Evolutionary conservation across 2,329 filamentous ascomycete species (phyloP), one percentile per base, ranked within the genome.

Genomic region (Monilinia aucupariae): DNA sequence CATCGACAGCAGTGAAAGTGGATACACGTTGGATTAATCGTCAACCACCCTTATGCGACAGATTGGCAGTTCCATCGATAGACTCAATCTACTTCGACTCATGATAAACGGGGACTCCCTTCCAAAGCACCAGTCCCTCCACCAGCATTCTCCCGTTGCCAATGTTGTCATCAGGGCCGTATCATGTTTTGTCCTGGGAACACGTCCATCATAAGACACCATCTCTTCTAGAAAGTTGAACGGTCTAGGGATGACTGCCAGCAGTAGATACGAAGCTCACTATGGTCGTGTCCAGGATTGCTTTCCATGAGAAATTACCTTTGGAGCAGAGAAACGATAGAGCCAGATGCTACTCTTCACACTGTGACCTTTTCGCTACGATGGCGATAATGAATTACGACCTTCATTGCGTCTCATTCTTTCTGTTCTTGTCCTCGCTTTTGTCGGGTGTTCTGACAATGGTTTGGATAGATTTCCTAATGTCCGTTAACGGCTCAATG

Each of bases 401-500:
- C 12, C 20, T 17, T 48, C 30, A 37, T 22, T 47, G 8, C 41
- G 41, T 58, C 54, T 47, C 30, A 12, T 47, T 58, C 47, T 25
- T 30, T 34, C 30, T 58, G 20, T 50, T 50, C 6, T 27, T 12
- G 20, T 62, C 22, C 22, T 10, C 30, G 50, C n/a, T 27, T 32
- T 41, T 47, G 51, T 8, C 53, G 17, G 27, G 37, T 37, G 9
- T 51, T 56, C 39, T 13, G 34, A 32, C 25, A 47, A 34, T 17
- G 22, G 47, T 45, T 13, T 25, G 34, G 41, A 47, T 34, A 34
- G 59, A 58, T 34, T 54, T 30, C 59, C 12, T 69, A 66, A 30
- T 67, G 65, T 71, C 70, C 70, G 69, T 68, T 71, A 70, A 71
- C 66, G 70, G 70, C 65, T 49, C 34, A 56, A 50, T 55, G 61